Base-by-base conservation (phyloP, 352 stramenopile species). In the Globisporangium cederbergense region DNA sequence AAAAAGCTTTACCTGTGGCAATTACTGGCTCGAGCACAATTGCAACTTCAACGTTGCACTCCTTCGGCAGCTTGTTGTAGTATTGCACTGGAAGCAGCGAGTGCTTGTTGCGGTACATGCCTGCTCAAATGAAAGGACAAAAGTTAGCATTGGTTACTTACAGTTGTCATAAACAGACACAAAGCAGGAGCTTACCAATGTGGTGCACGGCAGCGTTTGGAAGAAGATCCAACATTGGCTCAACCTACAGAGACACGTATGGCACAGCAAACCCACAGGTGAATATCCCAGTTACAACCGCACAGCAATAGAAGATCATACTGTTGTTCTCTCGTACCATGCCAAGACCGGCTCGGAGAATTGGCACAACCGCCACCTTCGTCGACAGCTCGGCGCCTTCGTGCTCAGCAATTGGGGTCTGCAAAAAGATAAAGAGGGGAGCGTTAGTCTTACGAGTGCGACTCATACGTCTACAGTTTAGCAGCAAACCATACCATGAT, bases 11-110 rank as follows among this genome's bases (percentile, higher is more conserved):
- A 93, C 87, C 87, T 22, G 95, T 98, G 11, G 94, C 95, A 72
- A 99, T 98, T 52, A 99, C 83, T 18, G 97, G 97, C 77, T 99
- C 97, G 36, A 99, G 74, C 28, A 99, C 81, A 65, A 98, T 98
- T 9, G 97, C 97, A 40, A 97, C 88, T 60, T 98, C 91, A 16
- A 83, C 75, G 43, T 91, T 82, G 75, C 95, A 97, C 66, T 97
- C 82, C 61, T 98, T 97, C 2, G 97, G 97, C 3, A 99, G 79
- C 66, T 98, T 96, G 86, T 99, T 99, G 81, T 99, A 99, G 83
- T 99, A 99, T 68, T 99, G 93, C n/a, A 99, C 95, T 3, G 96
- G 97, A 32, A 98, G 67, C 9, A 98, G 76, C 50, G 83, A 93
- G 52, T 93, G 79, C 61, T 97, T 97, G 74, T 93, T 91, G 59